A percentile compares a stretch with the other conserved stretches of the same genome.
These are phyloP conservation scores for Cytospora mali DNA, from an alignment of 2,329 filamentous ascomycete genomes.

Conservation along the genomic window DNA sequence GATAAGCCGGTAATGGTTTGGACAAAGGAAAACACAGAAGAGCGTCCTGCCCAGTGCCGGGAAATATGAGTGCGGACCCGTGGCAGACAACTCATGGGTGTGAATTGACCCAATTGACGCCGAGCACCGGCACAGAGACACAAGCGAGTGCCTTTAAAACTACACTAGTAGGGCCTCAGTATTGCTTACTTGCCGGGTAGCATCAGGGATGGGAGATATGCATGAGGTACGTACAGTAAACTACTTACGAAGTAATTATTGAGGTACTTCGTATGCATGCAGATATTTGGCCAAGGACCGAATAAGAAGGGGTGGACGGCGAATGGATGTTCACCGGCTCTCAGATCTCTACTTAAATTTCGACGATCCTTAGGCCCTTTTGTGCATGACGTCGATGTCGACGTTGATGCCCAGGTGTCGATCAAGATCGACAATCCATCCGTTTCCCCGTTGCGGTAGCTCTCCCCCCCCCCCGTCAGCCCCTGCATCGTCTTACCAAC, in stretches of 20 bases:
- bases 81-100: not conserved
- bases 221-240: not conserved
- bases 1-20: not conserved
- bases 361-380: not conserved
- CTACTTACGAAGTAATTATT: too few species aligned
- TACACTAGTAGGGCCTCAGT: not conserved
- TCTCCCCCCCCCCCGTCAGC: too few species aligned
- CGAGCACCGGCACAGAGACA: not conserved
- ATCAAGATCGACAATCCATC: not conserved
- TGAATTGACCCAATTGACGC: not conserved
- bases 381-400: not conserved
- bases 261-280: too few species aligned
- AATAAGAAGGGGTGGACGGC: not conserved
- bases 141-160: not conserved
- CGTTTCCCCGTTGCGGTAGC: not conserved
- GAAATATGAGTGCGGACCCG: not conserved
- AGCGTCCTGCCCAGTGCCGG: too few species aligned
- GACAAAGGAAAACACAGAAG: not conserved
- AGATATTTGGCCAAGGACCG: not conserved
- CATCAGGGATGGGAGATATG: not conserved
- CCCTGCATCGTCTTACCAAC: slow-evolving; percentile 3
- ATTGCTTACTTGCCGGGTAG: not conserved
- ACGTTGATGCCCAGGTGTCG: not conserved
- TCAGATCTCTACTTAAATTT: not conserved
- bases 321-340: not conserved